Percentiles rank a stretch among this genome's conserved stretches.
Conservation (phyloP, 2,329 filamentous ascomycete genomes). For the Aspergillus pseudotamarii region DNA sequence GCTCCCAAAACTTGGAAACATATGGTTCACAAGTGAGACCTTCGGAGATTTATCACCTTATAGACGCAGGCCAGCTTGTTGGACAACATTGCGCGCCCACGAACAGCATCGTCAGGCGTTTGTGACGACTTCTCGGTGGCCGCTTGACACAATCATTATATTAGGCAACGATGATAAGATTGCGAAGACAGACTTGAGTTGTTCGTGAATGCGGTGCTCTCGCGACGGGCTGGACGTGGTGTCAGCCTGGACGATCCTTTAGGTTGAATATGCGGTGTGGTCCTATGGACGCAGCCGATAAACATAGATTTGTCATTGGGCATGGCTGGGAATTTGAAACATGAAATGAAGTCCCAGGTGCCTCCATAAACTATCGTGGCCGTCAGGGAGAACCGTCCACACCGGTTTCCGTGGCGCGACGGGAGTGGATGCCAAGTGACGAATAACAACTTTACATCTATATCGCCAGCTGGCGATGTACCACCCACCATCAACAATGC, state of each 20-base stretch:
- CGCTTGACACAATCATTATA: not conserved
- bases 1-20: not conserved
- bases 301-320: not conserved
- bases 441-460: constrained; percentile 2
- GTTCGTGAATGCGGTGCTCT: not conserved
- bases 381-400: not conserved
- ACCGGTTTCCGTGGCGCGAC: constrained; percentile 4
- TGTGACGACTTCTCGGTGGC: not conserved
- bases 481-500: not conserved
- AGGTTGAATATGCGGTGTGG: not conserved
- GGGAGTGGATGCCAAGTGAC: constrained; percentile 1
- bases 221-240: not conserved
- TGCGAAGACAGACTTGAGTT: not conserved
- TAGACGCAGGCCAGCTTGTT: not conserved
- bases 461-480: constrained; percentile 4
- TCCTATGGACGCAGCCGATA: not conserved
- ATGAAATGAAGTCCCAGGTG: not conserved
- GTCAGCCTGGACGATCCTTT: not conserved
- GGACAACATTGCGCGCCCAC: not conserved
- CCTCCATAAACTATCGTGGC: not conserved
- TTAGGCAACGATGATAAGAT: not conserved
- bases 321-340: too few relatives aligned
- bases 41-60: not conserved
- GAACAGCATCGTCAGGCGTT: not conserved
- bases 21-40: not conserved